Percentiles rank a stretch among this genome's conserved stretches.
These are phyloP conservation scores for Tagetes erecta DNA, from an alignment of 129 eudicot species.

Conservation along the genomic window DNA sequence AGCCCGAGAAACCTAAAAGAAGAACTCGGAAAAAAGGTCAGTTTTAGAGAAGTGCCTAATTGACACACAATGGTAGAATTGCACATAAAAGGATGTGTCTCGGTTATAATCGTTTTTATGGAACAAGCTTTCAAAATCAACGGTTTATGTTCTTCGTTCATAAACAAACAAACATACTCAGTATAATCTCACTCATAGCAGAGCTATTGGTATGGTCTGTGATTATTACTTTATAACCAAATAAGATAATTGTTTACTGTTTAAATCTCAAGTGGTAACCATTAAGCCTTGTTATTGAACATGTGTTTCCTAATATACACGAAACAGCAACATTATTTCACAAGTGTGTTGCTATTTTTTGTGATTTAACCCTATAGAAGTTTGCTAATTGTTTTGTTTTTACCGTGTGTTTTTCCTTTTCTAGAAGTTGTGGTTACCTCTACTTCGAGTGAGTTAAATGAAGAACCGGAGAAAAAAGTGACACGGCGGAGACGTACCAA, in stretches of 20 bases:
- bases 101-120: background rate
- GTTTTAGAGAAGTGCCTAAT: background rate
- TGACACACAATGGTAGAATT: background rate
- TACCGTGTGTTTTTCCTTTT: slow-evolving; percentile 3
- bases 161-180: background rate
- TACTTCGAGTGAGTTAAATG: slow-evolving; percentile 44
- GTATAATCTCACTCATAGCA: too few species aligned
- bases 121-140: background rate
- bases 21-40: slow-evolving; percentile 72
- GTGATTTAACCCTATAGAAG: background rate
- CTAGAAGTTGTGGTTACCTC: slow-evolving; percentile 30
- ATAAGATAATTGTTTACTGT: background rate
- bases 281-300: background rate
- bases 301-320: background rate
- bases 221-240: background rate
- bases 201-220: too few species aligned
- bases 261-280: background rate
- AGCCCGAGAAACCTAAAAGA: slow-evolving; percentile 52
- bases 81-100: slow-evolving; percentile 1
- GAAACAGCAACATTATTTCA: background rate
- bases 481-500: slow-evolving; percentile 57
- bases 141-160: background rate
- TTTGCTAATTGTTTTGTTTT: background rate
- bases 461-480: slow-evolving; percentile 51
- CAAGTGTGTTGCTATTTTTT: slow-evolving; percentile 15